Conservation (phyloP, 2,329 filamentous ascomycete species). For the Hypoxylon sp. region DNA sequence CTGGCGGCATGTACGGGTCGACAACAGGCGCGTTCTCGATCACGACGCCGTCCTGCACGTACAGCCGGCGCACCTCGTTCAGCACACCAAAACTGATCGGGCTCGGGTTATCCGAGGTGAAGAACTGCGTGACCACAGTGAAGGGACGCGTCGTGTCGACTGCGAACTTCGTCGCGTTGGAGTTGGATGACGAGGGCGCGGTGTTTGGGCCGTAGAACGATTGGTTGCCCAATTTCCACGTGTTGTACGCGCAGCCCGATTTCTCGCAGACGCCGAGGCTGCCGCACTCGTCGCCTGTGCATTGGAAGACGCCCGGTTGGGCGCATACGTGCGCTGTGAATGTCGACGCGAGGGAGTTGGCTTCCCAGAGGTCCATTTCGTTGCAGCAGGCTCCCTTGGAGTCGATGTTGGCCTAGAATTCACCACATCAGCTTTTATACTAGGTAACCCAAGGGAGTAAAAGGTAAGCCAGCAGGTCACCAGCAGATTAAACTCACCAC, state of each 20-base stretch:
- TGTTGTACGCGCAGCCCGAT: constrained; percentile 58
- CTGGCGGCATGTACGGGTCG: constrained; percentile 46
- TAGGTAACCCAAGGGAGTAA: not conserved
- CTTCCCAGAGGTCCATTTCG: constrained; percentile 79
- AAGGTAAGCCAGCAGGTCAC: constrained; percentile 1
- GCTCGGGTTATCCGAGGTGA: constrained; percentile 49
- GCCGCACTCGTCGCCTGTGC: constrained; percentile 54
- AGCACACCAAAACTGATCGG: constrained; percentile 47
- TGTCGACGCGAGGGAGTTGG: constrained; percentile 71
- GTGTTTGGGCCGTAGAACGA: constrained; percentile 47
- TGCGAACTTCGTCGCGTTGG: constrained; percentile 28
- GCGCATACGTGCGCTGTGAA: constrained; percentile 73
- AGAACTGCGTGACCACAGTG: constrained; percentile 51
- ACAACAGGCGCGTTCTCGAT: constrained; percentile 58
- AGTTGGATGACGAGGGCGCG: not conserved
- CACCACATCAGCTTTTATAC: not conserved
- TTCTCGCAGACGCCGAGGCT: constrained; percentile 57
- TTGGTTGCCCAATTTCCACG: constrained; percentile 53
- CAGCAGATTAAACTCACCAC: constrained; percentile 58
- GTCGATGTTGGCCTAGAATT: constrained; percentile 66
- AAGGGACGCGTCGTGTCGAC: constrained; percentile 52
- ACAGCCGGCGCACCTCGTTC: constrained; percentile 64
- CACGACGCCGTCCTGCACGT: constrained; percentile 64
- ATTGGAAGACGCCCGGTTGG: constrained; percentile 58
- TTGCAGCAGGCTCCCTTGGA: constrained; percentile 74